A percentile compares a stretch with the other conserved stretches of the same genome.
Evolutionary conservation across 495 filamentous ascomycete species (phyloP).

Genomic region (Lentithecium fluviatile): DNA sequence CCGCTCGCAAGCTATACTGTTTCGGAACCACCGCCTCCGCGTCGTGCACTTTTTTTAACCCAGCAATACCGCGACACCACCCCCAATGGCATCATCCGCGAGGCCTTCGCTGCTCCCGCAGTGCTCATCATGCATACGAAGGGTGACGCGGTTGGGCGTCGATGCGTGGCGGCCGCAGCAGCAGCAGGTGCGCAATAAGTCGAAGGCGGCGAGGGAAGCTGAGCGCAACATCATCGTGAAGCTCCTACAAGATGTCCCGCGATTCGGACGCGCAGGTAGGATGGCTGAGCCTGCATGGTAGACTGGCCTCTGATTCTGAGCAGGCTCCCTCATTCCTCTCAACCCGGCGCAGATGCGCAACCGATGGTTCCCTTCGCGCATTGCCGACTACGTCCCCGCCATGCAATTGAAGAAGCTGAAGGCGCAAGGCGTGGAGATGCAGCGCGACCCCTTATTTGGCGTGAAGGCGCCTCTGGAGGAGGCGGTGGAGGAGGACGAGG

Average conservation of each 20-base stretch:
- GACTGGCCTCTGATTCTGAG: not conserved
- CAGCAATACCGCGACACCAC: not conserved
- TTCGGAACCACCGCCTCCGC: too few species aligned
- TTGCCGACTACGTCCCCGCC: conserved; percentile 56
- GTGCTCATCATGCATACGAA: conserved; percentile 39
- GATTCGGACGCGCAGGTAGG: conserved; percentile 60
- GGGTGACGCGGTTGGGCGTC: conserved; percentile 30
- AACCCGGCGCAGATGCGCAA: conserved; percentile 56
- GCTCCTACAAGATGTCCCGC: conserved; percentile 57
- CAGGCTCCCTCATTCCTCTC: conserved; percentile 59
- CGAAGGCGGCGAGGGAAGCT: conserved; percentile 50
- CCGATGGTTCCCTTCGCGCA: conserved; percentile 52
- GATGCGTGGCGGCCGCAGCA: conserved; percentile 23
- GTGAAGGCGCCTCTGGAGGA: conserved; percentile 13
- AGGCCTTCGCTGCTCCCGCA: conserved; percentile 35
- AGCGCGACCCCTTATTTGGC: conserved; percentile 49
- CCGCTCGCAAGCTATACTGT: conserved; percentile 28
- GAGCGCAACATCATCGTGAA: conserved; percentile 56
- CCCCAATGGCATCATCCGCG: conserved; percentile 29
- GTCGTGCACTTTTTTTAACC: not conserved
- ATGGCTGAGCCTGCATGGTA: not conserved
- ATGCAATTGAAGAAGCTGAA: conserved; percentile 48
- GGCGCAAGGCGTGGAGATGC: conserved; percentile 43
- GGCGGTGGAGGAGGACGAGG: conserved; percentile 16
- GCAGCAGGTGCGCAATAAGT: conserved; percentile 52